These are phyloP conservation scores for Boeremia exigua DNA, from an alignment of 2,329 filamentous ascomycete genomes.

Conservation along the genomic window DNA sequence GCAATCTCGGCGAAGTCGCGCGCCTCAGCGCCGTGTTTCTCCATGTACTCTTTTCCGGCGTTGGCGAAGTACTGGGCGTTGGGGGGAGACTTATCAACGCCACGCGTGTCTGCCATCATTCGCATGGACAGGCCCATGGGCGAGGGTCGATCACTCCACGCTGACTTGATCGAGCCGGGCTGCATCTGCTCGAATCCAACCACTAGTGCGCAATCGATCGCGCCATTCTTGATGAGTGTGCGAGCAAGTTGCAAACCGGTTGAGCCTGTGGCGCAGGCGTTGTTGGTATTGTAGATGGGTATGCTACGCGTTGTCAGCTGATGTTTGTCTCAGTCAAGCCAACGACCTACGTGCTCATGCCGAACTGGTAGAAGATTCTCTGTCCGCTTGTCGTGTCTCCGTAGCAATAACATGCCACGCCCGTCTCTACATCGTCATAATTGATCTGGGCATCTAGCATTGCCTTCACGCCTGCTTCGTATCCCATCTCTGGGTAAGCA, in stretches of 20 bases:
- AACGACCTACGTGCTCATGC: conserved; percentile 70
- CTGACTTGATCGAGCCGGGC: conserved; percentile 78
- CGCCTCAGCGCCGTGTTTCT: conserved; percentile 83
- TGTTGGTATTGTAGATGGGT: conserved; percentile 97
- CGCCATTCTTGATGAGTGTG: conserved; percentile 77
- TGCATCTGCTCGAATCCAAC: conserved; percentile 98
- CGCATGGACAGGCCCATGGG: conserved; percentile 73
- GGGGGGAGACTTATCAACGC: conserved; percentile 77
- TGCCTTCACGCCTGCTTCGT: conserved; percentile 87
- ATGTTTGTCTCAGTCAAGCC: not conserved
- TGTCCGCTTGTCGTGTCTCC: conserved; percentile 94
- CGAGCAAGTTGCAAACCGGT: conserved; percentile 85
- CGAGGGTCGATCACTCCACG: conserved; percentile 82
- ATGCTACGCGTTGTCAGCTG: conserved; percentile 59
- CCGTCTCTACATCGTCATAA: conserved; percentile 94
- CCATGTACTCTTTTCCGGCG: conserved; percentile 90
- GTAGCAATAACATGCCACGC: conserved; percentile 94
- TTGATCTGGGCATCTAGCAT: conserved; percentile 83
- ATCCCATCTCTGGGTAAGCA: conserved; percentile 91
- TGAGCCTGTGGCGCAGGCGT: conserved; percentile 93
- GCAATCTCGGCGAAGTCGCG: conserved; percentile 95
- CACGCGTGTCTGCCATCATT: conserved; percentile 85
- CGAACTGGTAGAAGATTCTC: conserved; percentile 97
- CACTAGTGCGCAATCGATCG: conserved; percentile 84
- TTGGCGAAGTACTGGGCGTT: conserved; percentile 96